A percentile compares a stretch with the other conserved stretches of the same genome.
Evolutionary conservation across 441 rosid species (phyloP).

Genomic region (Eutrema salsugineum): DNA sequence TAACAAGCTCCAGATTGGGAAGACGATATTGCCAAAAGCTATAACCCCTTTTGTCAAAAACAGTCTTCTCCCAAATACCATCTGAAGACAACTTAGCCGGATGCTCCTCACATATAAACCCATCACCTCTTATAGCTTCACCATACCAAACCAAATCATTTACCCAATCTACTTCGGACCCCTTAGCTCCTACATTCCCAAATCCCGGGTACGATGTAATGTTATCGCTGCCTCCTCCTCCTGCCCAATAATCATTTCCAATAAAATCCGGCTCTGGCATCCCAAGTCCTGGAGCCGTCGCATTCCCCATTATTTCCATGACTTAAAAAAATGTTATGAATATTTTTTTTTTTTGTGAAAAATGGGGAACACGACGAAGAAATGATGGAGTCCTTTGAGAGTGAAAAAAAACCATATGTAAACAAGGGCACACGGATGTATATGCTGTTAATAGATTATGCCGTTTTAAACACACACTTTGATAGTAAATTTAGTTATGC

Average conservation of each 20-base stretch:
- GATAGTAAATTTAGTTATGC: too few relatives aligned
- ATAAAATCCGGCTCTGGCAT: not conserved
- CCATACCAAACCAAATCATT: not conserved
- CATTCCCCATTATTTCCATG: not conserved
- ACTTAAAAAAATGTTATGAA: not conserved
- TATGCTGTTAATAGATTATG: not conserved
- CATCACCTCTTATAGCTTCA: not conserved
- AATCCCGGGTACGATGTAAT: too few relatives aligned
- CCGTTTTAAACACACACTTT: too few relatives aligned
- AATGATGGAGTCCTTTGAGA: not conserved
- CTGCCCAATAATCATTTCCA: too few relatives aligned
- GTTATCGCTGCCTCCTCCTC: too few relatives aligned
- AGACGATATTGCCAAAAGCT: constrained; percentile 25
- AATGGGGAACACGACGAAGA: not conserved
- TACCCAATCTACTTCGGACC: not conserved
- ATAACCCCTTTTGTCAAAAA: not conserved
- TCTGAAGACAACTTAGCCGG: constrained; percentile 26
- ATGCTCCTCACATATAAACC: constrained; percentile 15
- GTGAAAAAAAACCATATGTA: not conserved
- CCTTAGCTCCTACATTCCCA: not conserved
- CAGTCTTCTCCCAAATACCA: constrained; percentile 27
- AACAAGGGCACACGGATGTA: not conserved
- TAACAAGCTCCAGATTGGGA: constrained; percentile 18
- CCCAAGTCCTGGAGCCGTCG: not conserved
- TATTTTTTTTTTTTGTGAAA: not conserved